Base-by-base conservation (phyloP, 2,329 filamentous ascomycete genomes). In the Aspergillus fischeri region DNA sequence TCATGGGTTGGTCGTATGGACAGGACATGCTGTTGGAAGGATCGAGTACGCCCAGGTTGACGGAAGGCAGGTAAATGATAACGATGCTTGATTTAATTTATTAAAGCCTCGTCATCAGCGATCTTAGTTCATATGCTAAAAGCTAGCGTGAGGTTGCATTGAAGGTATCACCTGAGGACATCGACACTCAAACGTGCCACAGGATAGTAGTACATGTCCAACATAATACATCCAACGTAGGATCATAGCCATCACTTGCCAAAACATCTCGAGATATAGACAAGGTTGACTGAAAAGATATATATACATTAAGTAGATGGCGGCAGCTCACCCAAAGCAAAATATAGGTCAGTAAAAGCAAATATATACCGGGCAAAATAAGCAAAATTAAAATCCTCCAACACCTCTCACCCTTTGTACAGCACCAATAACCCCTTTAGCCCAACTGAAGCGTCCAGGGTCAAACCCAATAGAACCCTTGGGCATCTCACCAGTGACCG, bases 391-490 rank as follows among this genome's bases (percentile, higher is more conserved):
- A 63, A 85, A 86, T 0, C 80, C 82, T 1, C 83, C 83, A 14
- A 74, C 77, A 4, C 84, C 84, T 60, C 80, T 75, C 5, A 86
- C 81, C 54, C 84, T 75, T 65, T 85, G 80, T 3, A 86, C 75
- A 2, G 83, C 82, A 0, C 85, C 84, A 27, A 83, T 67, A 20
- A 84, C 64, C 0, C 84, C 84, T 70, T 80, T 85, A 0, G 80
- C 78, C 84, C 83, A 86, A 14, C 80, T 77, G 60, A 87, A 83
- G 32, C 71, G 74, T 0, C 83, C 83, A 0, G 81, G 80, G 65
- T 85, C 75, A 11, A 78, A 69, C 3, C 82, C 82, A 53, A 83
- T 78, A 6, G 78, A 79, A 1, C 78, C 81, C 20, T 78, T 73
- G 0, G 80, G 76, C 63, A 78, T 73, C 25, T 77, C 71, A 0